Percentiles rank a stretch among this genome's conserved stretches.
phyloP scores from a whole-genome alignment of 1,139 yeast species.

The Blastobotrys indianensis region DNA sequence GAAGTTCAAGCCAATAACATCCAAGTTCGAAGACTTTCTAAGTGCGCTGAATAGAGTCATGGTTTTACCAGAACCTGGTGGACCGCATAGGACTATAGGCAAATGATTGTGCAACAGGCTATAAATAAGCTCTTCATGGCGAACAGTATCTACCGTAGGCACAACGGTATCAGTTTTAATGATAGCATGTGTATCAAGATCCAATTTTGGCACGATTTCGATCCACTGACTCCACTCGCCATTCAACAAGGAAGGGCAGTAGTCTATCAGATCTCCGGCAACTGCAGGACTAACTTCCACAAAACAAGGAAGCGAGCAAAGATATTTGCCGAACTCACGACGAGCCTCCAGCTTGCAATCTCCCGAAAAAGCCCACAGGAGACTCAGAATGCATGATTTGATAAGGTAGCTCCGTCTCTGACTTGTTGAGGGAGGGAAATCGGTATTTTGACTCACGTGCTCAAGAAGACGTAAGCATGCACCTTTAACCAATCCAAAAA shows the following conservation, averaged over 20 bases:
- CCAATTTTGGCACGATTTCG: conserved; percentile 40
- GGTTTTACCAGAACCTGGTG: conserved; percentile 97
- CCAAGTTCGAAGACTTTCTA: conserved; percentile 51
- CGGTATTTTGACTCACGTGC: conserved; percentile 23
- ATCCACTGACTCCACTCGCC: conserved; percentile 49
- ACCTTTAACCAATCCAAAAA: conserved; percentile 30
- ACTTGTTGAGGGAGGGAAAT: conserved; percentile 25
- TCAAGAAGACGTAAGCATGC: conserved; percentile 21
- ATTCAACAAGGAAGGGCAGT: conserved; percentile 43
- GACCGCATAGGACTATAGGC: conserved; percentile 80
- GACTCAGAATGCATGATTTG: conserved; percentile 41
- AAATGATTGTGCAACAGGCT: conserved; percentile 52
- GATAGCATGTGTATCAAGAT: conserved; percentile 61
- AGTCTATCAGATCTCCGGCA: conserved; percentile 35
- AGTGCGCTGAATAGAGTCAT: conserved; percentile 78
- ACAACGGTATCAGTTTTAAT: conserved; percentile 59
- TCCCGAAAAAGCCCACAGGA: conserved; percentile 70
- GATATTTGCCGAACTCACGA: conserved; percentile 35
- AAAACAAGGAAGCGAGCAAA: conserved; percentile 30
- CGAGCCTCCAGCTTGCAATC: conserved; percentile 44
- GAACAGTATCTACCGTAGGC: conserved; percentile 72
- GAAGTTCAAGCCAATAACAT: conserved; percentile 67
- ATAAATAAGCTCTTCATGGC: conserved; percentile 59
- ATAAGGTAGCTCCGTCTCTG: conserved; percentile 31
- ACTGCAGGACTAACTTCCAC: conserved; percentile 17